phyloP scores from a whole-genome alignment of 2,329 filamentous ascomycete species.

The Aspergillus flavus region DNA sequence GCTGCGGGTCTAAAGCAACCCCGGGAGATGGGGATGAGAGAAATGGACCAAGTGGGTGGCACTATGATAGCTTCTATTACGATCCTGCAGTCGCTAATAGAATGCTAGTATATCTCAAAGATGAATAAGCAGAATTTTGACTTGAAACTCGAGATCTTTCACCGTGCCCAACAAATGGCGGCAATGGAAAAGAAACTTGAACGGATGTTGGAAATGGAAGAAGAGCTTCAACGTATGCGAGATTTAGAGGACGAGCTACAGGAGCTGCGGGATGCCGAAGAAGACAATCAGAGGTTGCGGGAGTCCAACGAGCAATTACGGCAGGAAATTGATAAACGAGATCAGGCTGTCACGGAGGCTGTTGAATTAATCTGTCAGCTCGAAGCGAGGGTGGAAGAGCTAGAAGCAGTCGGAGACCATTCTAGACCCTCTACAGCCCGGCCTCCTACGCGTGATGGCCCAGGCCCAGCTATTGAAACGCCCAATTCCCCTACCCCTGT shows the following conservation, averaged over 20 bases:
- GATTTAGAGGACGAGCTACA: conserved; percentile 38
- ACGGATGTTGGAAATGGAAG: conserved; percentile 41
- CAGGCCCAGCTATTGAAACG: conserved; percentile 28
- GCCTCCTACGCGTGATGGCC: conserved; percentile 28
- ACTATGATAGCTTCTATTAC: background rate
- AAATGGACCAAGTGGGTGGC: conserved; percentile 44
- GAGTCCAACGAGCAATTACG: conserved; percentile 42
- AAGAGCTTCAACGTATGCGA: conserved; percentile 35
- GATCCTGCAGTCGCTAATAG: conserved; percentile 9
- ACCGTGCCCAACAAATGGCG: conserved; percentile 41
- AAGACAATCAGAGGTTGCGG: conserved; percentile 38
- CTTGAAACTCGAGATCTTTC: conserved; percentile 46
- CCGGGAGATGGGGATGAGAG: conserved; percentile 45
- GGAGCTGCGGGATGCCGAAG: conserved; percentile 39
- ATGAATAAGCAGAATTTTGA: conserved; percentile 49
- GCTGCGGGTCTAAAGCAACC: conserved; percentile 37
- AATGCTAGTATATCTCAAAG: conserved; percentile 44
- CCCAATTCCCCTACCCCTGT: conserved; percentile 30
- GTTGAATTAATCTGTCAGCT: conserved; percentile 48
- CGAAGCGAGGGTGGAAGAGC: conserved; percentile 41
- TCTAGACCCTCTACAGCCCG: conserved; percentile 31
- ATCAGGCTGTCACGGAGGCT: conserved; percentile 46
- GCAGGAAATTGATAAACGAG: conserved; percentile 42
- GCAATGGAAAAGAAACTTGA: conserved; percentile 41
- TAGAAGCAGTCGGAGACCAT: conserved; percentile 26